Conservation (phyloP, 1,284 basidiomycete species). For the Phylloboletellus chloephorus region DNA sequence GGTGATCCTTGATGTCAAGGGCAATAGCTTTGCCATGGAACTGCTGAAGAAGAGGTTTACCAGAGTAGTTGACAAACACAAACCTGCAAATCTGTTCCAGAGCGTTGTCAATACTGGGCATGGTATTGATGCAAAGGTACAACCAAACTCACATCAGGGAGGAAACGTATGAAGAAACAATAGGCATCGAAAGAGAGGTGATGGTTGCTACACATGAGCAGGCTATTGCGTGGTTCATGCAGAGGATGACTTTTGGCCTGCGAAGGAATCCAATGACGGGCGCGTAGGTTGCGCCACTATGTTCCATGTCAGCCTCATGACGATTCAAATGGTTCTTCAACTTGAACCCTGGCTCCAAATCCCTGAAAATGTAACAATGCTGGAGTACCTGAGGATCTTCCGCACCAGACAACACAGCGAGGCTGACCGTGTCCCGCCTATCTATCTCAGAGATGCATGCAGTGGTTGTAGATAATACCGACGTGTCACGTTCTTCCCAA, state of each 20-base stretch:
- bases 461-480: background rate
- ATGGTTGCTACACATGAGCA: conserved; percentile 21
- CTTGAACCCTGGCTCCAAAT: conserved; percentile 8
- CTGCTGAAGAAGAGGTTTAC: background rate
- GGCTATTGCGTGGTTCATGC: conserved; percentile 22
- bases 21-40: conserved; percentile 27
- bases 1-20: conserved; percentile 21
- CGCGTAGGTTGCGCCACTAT: conserved; percentile 18
- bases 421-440: background rate
- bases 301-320: too few species aligned
- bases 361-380: conserved; percentile 15
- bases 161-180: conserved; percentile 22
- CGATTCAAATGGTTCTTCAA: too few species aligned
- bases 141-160: conserved; percentile 17
- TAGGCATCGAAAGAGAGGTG: conserved; percentile 18
- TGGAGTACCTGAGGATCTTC: conserved; percentile 4
- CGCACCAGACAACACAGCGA: conserved; percentile 3
- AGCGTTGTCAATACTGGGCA: background rate
- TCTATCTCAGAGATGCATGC: conserved; percentile 2
- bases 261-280: conserved; percentile 18
- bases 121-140: conserved; percentile 1
- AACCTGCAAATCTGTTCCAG: conserved; percentile 18
- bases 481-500: conserved; percentile 1
- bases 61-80: conserved; percentile 23
- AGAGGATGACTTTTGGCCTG: conserved; percentile 11